Base-by-base conservation (phyloP, 192 early-diverging fungal genomes). In the Obelidium mucronatum region DNA sequence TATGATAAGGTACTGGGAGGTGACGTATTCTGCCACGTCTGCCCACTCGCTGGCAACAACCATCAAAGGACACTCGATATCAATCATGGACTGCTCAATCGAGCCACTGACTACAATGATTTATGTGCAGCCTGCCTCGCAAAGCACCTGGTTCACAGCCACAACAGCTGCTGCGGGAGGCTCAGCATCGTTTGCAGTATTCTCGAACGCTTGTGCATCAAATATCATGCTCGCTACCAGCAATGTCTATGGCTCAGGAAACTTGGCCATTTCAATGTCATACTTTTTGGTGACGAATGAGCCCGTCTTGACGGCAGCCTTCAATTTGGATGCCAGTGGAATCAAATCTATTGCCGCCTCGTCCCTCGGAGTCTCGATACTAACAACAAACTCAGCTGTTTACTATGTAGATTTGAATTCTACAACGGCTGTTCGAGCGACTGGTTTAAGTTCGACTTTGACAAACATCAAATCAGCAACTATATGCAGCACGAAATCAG, bases 221-320 rank as follows among this genome's bases (percentile, higher is more conserved):
- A 74, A 74, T 26, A 15, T 74, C n/a, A 42, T 63, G 60, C 3
- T 74, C n/a, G 72, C 72, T 19, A 28, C 40, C n/a, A 62, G 72
- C 40, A 22, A 35, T 24, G 31, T 42, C 15, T 74, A 74, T 35
- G 72, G 72, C 5, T 26, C 59, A 13, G 72, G 22, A 26, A 63
- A 62, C 40, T 5, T 74, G 1, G 72, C 72, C 5, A 11, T 74
- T 24, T 62, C 72, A 17, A 26, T 62, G n/a, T 33, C 59, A 5
- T 24, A 24, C 17, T 74, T 74, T 39, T 40, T 62, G n/a, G 72
- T 44, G 1, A 24, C 40, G 2, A 33, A 19, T 1, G 59, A 74
- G 42, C 13, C 72, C 3, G 28, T 62, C 5, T 40, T 74, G 24
- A 35, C 72, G 13, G 8, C 15, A 31, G 24, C 42, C 5, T 62